Evolutionary conservation across 2,329 filamentous ascomycete genomes (phyloP), one percentile per base, ranked within the genome.

Genomic region (Pseudopyricularia javanii): DNA sequence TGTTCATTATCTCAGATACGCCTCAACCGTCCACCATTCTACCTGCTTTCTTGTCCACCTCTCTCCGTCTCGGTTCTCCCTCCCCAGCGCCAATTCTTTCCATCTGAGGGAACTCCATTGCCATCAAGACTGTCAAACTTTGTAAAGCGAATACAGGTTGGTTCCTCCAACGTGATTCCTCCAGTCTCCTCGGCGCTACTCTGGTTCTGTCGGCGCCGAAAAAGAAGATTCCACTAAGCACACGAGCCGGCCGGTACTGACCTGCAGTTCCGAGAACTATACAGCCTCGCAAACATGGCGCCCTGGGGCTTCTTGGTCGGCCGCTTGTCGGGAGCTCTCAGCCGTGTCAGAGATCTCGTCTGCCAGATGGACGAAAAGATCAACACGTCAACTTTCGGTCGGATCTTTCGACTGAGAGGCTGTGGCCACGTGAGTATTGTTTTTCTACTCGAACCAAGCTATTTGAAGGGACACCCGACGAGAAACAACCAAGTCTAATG

Each of bases 321-420:
- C 30, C n/a, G 28, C 37, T 12, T 47, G 12, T 26, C 28, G 7
- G 40, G 24, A n/a, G 30, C 15, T 40, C 30, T 52, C 11, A 28
- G 33, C 50, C 35, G 17, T 7, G 3, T 47, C 40, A 52, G 45
- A 32, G 28, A 34, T 12, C 8, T 47, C 17, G 40, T 52, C 28
- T 26, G 14, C 30, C 37, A n/a, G 20, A n/a, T 34, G 30, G 50
- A 52, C 30, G 40, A 52, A 20, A 45, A 45, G 28, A 59, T 70
- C 51, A 66, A 71, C 52, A 58, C 56, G 9, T 74, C 74, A 1
- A 68, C 66, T 7, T 66, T 85, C 57, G 83, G 82, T 22, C 72
- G 71, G 49, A 72, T 82, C 53, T 89, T 89, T 63, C 76, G 76
- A 49, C 77, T 89, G 28, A 77, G 81, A 54, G 82, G 82, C 15